Percentiles rank a stretch among this genome's conserved stretches.
These are phyloP conservation scores for Cyberlindnera xishuangbannaensis DNA, from an alignment of 805 yeast species.

Conservation along the genomic window DNA sequence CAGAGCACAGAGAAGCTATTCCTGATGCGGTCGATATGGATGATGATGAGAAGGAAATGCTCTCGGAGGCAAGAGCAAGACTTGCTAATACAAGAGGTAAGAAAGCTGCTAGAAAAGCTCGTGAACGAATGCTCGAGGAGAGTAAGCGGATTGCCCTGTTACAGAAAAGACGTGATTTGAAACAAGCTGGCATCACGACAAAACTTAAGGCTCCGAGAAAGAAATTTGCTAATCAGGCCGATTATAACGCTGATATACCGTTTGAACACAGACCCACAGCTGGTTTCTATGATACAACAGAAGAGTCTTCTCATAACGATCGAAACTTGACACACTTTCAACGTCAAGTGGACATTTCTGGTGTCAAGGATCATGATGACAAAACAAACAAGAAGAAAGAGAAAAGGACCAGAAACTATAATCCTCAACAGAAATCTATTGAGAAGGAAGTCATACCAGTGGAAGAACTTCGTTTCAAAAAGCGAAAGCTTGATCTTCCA, in stretches of 20 bases:
- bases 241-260: constrained; percentile 79
- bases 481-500: constrained; percentile 27
- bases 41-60: constrained; percentile 88
- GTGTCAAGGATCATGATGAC: constrained; percentile 40
- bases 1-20: constrained; percentile 73
- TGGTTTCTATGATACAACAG: constrained; percentile 63
- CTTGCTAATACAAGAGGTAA: constrained; percentile 91
- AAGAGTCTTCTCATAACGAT: constrained; percentile 45
- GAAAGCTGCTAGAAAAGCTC: constrained; percentile 83
- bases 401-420: constrained; percentile 25
- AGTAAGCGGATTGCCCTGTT: constrained; percentile 68
- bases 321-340: constrained; percentile 37
- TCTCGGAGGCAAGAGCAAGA: constrained; percentile 91
- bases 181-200: constrained; percentile 67
- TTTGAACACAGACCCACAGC: constrained; percentile 63
- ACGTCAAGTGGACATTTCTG: constrained; percentile 36
- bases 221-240: constrained; percentile 56
- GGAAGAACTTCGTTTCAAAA: constrained; percentile 10
- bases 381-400: constrained; percentile 28
- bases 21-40: constrained; percentile 78
- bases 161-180: constrained; percentile 75
- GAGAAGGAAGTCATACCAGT: constrained; percentile 11
- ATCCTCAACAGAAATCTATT: constrained; percentile 21
- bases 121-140: constrained; percentile 80
- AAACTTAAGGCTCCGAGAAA: constrained; percentile 45